Base-by-base conservation (phyloP, 23 red algal species). In the Gracilaria caudata region DNA sequence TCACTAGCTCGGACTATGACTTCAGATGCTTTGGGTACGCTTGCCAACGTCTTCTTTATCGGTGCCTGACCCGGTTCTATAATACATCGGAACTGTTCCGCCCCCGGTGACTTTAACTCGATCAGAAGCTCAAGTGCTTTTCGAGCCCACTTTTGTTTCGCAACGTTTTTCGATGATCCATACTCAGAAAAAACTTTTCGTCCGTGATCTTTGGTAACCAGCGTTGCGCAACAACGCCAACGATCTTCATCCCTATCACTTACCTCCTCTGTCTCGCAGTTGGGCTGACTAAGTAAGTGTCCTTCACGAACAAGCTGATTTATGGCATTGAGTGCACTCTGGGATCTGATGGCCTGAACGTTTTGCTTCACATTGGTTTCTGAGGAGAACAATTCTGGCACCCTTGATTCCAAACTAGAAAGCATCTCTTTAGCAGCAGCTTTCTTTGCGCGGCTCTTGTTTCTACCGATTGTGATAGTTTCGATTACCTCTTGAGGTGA, bases 61-160 rank as follows among this genome's bases (percentile, higher is more conserved):
- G 37, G 7, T 9, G 24, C 24, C 0, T 19, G 39, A 7, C 5
- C 38, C 25, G 70, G 70, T 3, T 46, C 39, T 30, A 75, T 2
- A 10, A 75, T 2, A 9, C n/a, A 46, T 0, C 24, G 70, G n/a
- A 29, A 75, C 70, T 75, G 70, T 9, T 75, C 70, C 70, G 38
- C 70, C 1, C 70, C 70, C 7, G 70, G 19, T 36, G 38, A 33
- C 33, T 75, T 75, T 3, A 49, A 49, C 70, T 45, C 23, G 39
- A 75, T 75, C 39, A 75, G 7, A 30, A 29, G 5, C 40, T 75
- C 70, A 1, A 75, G 21, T 47, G 70, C 70, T 19, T 75, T 75
- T 2, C 70, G 70, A 46, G 70, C 70, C 70, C 70, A 43, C 37
- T 75, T 75, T 49, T 75, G 37, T 36, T 47, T 75, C 4, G 70